Percentiles rank a stretch among this genome's conserved stretches.
These are phyloP conservation scores for Tillandsia leiboldiana DNA, from an alignment of 176 grass and related monocot species.

Conservation along the genomic window DNA sequence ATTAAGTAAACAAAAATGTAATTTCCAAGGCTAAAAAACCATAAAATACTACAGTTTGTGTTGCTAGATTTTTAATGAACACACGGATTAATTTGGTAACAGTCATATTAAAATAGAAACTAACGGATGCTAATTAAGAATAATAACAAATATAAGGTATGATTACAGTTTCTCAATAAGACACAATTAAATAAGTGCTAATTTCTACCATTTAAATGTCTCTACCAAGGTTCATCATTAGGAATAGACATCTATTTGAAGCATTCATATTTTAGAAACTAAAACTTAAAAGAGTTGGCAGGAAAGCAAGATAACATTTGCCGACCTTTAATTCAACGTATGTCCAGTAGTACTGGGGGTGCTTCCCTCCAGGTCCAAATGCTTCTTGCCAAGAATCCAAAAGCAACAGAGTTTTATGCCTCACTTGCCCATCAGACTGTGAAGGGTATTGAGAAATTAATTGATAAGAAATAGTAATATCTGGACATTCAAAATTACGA, in stretches of 20 bases:
- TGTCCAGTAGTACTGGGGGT: constrained; percentile 75
- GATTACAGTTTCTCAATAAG: background rate
- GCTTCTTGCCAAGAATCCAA: constrained; percentile 99
- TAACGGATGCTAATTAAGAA: too few relatives aligned
- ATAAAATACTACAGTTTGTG: background rate
- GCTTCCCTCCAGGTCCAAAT: constrained; percentile 79
- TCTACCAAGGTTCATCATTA: too few relatives aligned
- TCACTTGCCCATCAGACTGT: constrained; percentile 84
- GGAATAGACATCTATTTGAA: too few relatives aligned
- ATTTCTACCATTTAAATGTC: constrained; percentile 16
- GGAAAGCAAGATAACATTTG: background rate
- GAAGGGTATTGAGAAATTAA: constrained; percentile 11
- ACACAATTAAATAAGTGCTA: constrained; percentile 9
- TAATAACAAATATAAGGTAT: too few relatives aligned
- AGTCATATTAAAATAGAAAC: too few relatives aligned
- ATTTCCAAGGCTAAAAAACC: constrained; percentile 15
- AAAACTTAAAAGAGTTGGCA: background rate
- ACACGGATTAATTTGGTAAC: too few relatives aligned
- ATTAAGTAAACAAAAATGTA: background rate
- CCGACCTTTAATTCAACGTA: constrained; percentile 79
- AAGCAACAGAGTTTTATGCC: constrained; percentile 67
- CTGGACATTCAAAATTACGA: too few relatives aligned
- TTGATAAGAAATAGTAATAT: too few relatives aligned
- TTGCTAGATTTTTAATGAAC: too few relatives aligned
- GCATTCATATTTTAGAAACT: too few relatives aligned